Percentiles rank a stretch among this genome's conserved stretches.
Conservation (phyloP, 148 eudicot species). For the Pharnaceum exiguum region DNA sequence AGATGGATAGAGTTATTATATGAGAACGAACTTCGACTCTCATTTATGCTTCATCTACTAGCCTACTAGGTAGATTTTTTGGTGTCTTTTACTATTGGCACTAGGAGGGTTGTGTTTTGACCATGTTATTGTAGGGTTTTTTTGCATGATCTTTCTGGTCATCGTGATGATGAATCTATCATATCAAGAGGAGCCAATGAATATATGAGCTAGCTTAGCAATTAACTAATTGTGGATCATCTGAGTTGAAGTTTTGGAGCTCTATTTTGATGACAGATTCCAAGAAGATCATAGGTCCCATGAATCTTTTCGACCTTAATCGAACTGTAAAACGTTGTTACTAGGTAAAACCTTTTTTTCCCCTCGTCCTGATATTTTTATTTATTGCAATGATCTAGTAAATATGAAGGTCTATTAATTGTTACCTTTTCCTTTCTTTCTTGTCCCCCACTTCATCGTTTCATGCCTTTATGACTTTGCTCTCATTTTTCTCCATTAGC, state of each 20-base stretch:
- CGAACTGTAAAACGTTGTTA: neutral
- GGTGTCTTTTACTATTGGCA: too few species aligned
- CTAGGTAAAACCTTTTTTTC: neutral
- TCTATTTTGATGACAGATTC: too few species aligned
- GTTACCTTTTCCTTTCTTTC: neutral
- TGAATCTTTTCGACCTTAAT: too few species aligned
- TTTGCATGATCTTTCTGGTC: neutral
- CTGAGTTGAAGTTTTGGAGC: too few species aligned
- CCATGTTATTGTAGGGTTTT: neutral
- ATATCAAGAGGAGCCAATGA: neutral
- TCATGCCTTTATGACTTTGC: neutral
- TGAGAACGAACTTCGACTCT: neutral
- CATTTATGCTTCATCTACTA: neutral
- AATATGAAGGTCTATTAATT: neutral
- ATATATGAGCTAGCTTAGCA: too few species aligned
- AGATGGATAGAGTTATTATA: neutral
- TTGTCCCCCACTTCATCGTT: neutral
- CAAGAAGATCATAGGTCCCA: too few species aligned
- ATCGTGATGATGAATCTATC: neutral
- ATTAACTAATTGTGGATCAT: too few species aligned
- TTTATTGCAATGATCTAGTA: neutral
- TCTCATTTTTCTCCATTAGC: neutral
- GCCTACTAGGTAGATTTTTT: too few species aligned
- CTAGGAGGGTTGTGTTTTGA: neutral
- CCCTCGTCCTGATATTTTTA: neutral